Base-by-base conservation (phyloP, 2,329 filamentous ascomycete species). In the Westerdykella sp. region DNA sequence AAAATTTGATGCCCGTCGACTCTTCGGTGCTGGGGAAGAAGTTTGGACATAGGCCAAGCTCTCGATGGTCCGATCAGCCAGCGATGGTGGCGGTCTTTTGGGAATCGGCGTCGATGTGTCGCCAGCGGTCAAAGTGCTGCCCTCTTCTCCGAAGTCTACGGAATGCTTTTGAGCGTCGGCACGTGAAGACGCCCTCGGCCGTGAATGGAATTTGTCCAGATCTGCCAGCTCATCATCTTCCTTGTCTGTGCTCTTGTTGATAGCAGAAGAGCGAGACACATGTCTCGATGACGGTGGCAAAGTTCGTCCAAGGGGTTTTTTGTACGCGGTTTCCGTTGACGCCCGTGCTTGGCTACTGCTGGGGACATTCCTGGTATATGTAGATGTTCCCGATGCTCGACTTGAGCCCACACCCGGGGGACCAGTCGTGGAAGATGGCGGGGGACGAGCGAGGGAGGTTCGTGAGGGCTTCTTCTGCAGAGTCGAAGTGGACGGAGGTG, bases 21-120 rank as follows among this genome's bases (percentile, higher is more conserved):
- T 75, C 79, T 37, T 85, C 66, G 0, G 79, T 21, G 79, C 47
- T 15, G 50, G 50, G 4, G 90, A 89, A 1, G 89, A 93, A 0
- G 86, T 81, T 0, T 89, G 86, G 23, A 95, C 72, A 37, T 81
- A 79, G 3, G 88, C 78, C 5, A 96, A 71, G 0, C 87, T 95
- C 63, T 95, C 87, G 34, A 95, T 83, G 0, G 90, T 94, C 45
- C 91, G 76, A 55, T 96, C 90, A 0, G 85, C 81, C 4, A 96
- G 73, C 0, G 87, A 90, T 12, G 70, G 71, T 11, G 73, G 60
- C 4, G 68, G 56, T 51, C 40, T 78, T 73, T 41, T 59, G 43
- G 51, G 45, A 10, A 45, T 49, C 10, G 50, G 48, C 35, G 49
- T 51, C 5, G 41, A 41, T 1, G 44, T 40, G 44, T 56, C 50